Evolutionary conservation across 139 green algal genomes (phyloP), one percentile per base, ranked within the genome.

Genomic region (Haematococcus lacustris): DNA sequence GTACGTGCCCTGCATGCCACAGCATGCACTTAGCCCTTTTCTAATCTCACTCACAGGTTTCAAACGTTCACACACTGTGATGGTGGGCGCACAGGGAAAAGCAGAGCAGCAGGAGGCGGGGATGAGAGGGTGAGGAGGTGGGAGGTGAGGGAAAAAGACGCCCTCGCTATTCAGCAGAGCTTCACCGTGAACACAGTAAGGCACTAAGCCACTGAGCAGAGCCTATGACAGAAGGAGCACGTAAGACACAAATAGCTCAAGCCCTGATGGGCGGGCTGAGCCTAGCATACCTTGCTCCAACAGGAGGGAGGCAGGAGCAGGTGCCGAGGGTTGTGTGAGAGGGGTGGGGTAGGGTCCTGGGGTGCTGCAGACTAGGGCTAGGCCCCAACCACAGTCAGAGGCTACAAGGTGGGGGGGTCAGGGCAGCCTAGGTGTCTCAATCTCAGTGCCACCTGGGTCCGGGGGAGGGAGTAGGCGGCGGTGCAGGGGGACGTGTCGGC

Each of bases 1-100:
- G 63, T 51, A 69, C 63, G n/a, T 37, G 2, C 37, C 63, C 63
- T 69, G 63, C 53, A 64, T 66, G 60, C 9, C 30, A 40, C 3
- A 39, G 32, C 3, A 13, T 28, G n/a, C 3, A 41, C 7, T 21
- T 6, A 66, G 4, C 4, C 57, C 4, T 30, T 35, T 26, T 30
- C 9, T 35, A 64, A 64, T 37, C 25, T 64, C 57, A 64, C 57
- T 64, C 47, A 57, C 47, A 57, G 21, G 13, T 57, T 21, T 57
- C 47, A 57, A 13, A 28, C 47, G 21, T 21, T 57, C 47, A 21
- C 47, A 28, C 47, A 57, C 47, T 57, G n/a, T n/a, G n/a, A n/a
- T n/a, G n/a, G n/a, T n/a, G n/a, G 13, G 21, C 47, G 13, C 47
- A 57, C 47, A 28, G 47, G 47, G 13, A 57, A 13, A 21, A 21